Base-by-base conservation (phyloP, 2,329 filamentous ascomycete genomes). In the Fulvia fulva region DNA sequence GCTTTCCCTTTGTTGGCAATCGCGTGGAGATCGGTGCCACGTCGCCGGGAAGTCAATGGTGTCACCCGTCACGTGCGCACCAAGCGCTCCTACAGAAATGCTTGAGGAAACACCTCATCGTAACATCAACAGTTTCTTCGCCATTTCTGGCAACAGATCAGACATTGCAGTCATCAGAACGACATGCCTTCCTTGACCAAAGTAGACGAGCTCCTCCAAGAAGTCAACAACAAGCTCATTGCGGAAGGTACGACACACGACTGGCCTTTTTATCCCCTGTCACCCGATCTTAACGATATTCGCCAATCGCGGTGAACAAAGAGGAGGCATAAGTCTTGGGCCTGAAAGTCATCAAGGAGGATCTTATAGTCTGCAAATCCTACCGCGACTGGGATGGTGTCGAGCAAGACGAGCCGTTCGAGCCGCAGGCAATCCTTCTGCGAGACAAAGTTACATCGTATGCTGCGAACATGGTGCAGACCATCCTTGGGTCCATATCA, bases 261-360 rank as follows among this genome's bases (percentile, higher is more conserved):
- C 34, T 60, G 51, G 32, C 51, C 37, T 8, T 25, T 57, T 9
- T 55, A 49, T 11, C 6, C 45, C 57, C 23, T 57, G 55, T 22
- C 58, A 57, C 37, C 58, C 58, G 7, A 56, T 57, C 14, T 46
- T 51, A 3, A 50, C 55, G 16, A 19, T 60, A 2, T 60, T 60
- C 22, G 46, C 54, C 25, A 37, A 55, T 45, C 58, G 51, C 30
- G 45, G 54, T 22, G 26, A 51, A 16, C 37, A 49, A 4, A 50
- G 57, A 5, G 59, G 59, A 9, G 59, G 59, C 6, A 75, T n/a
- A 75, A 55, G 64, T 73, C 0, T 64, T 76, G 0, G 74, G 73
- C 6, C 67, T 76, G 2, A 61, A 68, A 57, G 76, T 74, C 73
- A 56, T 52, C 1, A 61, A 73, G 19, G 55, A 62, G 2, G 65